Percentiles rank a stretch among this genome's conserved stretches.
Conservation (phyloP, 192 early-diverging fungal genomes). For the Anaeromyces robustus region DNA sequence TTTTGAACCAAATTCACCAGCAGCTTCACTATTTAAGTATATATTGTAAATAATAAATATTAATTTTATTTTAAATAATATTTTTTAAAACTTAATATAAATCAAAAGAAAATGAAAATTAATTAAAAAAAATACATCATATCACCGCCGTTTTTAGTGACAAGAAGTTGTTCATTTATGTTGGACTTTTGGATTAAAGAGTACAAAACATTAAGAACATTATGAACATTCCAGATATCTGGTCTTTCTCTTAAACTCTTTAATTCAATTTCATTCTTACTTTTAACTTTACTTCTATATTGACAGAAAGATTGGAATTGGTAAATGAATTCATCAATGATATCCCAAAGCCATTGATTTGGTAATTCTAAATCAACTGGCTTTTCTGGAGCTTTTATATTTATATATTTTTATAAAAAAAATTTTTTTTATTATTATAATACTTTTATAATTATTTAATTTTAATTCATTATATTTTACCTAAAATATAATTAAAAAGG, state of each 20-base stretch:
- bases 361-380: constrained; percentile 85
- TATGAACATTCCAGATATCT: constrained; percentile 83
- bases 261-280: constrained; percentile 65
- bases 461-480: too few relatives aligned
- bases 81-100: too few relatives aligned
- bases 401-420: neutral
- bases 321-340: constrained; percentile 98
- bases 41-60: neutral
- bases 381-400: constrained; percentile 33
- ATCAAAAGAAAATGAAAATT: too few relatives aligned
- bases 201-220: constrained; percentile 90
- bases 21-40: constrained; percentile 39
- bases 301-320: constrained; percentile 97
- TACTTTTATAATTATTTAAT: too few relatives aligned
- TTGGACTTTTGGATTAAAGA: constrained; percentile 88
- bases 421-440: constrained; percentile 2
- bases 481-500: constrained; percentile 90
- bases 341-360: constrained; percentile 98
- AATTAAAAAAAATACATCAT: constrained; percentile 28
- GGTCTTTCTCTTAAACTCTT: constrained; percentile 66
- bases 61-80: neutral
- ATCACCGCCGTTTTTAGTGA: constrained; percentile 77
- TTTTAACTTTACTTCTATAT: constrained; percentile 73
- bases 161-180: constrained; percentile 83
- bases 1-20: constrained; percentile 72